Evolutionary conservation across 2,329 filamentous ascomycete species (phyloP).

Genomic region (Aspergillus sp.): DNA sequence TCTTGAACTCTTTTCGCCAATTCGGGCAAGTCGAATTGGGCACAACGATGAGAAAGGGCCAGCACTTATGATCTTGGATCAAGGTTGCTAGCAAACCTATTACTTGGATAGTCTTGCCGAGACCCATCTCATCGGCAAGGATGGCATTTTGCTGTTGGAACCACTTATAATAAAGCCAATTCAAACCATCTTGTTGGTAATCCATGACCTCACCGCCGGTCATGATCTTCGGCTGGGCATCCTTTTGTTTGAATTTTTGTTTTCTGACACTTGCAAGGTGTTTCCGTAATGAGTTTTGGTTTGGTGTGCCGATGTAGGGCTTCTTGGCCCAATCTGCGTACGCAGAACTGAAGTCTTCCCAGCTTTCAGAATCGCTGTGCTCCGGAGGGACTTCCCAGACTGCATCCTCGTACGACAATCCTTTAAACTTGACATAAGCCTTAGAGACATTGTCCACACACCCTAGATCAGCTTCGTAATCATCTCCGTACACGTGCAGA

Average conservation of each 20-base stretch:
- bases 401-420: slow-evolving; percentile 82
- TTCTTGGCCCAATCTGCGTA: slow-evolving; percentile 85
- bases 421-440: slow-evolving; percentile 87
- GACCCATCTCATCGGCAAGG: slow-evolving; percentile 95
- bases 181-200: slow-evolving; percentile 89
- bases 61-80: slow-evolving; percentile 69
- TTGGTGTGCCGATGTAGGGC: slow-evolving; percentile 66
- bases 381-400: slow-evolving; percentile 85
- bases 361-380: slow-evolving; percentile 61
- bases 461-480: slow-evolving; percentile 68
- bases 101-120: slow-evolving; percentile 95
- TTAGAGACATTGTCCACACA: slow-evolving; percentile 71
- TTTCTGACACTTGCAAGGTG: slow-evolving; percentile 68
- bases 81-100: slow-evolving; percentile 78
- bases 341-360: slow-evolving; percentile 76
- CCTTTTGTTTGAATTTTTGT: slow-evolving; percentile 67
- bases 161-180: slow-evolving; percentile 94
- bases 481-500: slow-evolving; percentile 48
- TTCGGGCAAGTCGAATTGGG: slow-evolving; percentile 97
- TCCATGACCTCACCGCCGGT: slow-evolving; percentile 82
- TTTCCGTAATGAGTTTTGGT: slow-evolving; percentile 58
- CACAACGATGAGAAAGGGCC: slow-evolving; percentile 89
- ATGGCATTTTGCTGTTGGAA: slow-evolving; percentile 80
- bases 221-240: slow-evolving; percentile 71
- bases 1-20: slow-evolving; percentile 93